phyloP scores from a whole-genome alignment of 2,329 filamentous ascomycete species.

The Scedosporium minutisporum region DNA sequence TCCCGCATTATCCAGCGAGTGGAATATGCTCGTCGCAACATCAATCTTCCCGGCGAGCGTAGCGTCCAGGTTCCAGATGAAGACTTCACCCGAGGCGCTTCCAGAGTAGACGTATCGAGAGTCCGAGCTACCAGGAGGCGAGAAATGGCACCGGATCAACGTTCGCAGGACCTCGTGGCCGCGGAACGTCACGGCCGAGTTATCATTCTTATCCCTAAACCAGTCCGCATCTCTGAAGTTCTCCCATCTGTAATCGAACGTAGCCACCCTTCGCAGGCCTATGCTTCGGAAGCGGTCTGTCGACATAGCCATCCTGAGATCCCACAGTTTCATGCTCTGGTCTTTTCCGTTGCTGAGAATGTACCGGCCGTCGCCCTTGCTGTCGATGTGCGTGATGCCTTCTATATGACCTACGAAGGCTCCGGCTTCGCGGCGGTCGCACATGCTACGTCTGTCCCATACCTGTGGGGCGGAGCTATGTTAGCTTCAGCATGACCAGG shows the following conservation, averaged over 20 bases:
- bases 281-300: conserved; percentile 52
- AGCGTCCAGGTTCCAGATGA: conserved; percentile 88
- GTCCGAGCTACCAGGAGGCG: conserved; percentile 74
- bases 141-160: conserved; percentile 91
- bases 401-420: conserved; percentile 59
- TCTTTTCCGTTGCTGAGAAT: conserved; percentile 93
- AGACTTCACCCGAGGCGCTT: conserved; percentile 80
- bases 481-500: background rate
- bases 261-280: conserved; percentile 40
- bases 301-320: conserved; percentile 79
- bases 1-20: conserved; percentile 32
- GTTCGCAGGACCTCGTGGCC: conserved; percentile 85
- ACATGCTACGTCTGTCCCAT: conserved; percentile 91
- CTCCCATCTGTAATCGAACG: conserved; percentile 67
- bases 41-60: conserved; percentile 71
- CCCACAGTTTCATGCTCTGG: conserved; percentile 96
- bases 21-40: conserved; percentile 60
- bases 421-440: conserved; percentile 62
- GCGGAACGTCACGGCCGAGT: conserved; percentile 85
- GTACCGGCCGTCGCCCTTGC: conserved; percentile 65
- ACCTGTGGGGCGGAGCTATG: conserved; percentile 24
- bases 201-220: conserved; percentile 48
- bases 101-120: conserved; percentile 90
- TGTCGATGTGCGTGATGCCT: conserved; percentile 59
- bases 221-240: background rate